These are phyloP conservation scores for Corylus americana DNA, from an alignment of 306 rosid genomes.

Conservation along the genomic window DNA sequence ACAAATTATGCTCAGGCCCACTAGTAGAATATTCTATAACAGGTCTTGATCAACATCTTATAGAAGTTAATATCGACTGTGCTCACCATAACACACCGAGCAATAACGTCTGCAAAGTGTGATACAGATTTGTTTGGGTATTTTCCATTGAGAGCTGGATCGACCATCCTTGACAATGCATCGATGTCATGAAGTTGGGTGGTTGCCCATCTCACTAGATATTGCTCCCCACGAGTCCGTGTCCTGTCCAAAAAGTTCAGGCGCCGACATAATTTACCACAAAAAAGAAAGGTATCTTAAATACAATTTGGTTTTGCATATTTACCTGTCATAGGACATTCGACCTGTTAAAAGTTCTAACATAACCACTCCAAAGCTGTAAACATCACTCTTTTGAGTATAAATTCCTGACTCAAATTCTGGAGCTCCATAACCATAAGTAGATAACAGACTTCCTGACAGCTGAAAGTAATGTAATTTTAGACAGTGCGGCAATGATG, in stretches of 20 bases:
- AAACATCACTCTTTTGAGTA: conserved; percentile 79
- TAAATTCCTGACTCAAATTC: conserved; percentile 92
- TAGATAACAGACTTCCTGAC: conserved; percentile 73
- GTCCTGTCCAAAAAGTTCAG: conserved; percentile 41
- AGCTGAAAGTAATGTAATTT: conserved; percentile 51
- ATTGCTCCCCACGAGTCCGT: conserved; percentile 77
- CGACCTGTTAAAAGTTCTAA: conserved; percentile 93
- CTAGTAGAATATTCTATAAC: no score
- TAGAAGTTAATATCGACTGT: conserved; percentile 8
- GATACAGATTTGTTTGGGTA: conserved; percentile 90
- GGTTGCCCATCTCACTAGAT: conserved; percentile 88
- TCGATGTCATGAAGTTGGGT: conserved; percentile 95
- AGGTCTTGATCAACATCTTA: background rate
- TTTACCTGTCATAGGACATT: conserved; percentile 81
- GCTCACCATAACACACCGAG: conserved; percentile 86
- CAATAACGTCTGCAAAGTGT: conserved; percentile 84
- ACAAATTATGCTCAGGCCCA: background rate
- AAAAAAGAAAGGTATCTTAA: background rate
- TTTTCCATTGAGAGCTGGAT: conserved; percentile 69
- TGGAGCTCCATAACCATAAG: conserved; percentile 96
- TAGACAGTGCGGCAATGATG: conserved; percentile 2
- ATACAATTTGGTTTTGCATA: conserved; percentile 1
- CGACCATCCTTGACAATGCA: conserved; percentile 93
- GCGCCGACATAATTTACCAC: conserved; percentile 2
- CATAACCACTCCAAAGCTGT: conserved; percentile 97